Evolutionary conservation across 345 rosid species (phyloP).

Genomic region (Trapa incisa): DNA sequence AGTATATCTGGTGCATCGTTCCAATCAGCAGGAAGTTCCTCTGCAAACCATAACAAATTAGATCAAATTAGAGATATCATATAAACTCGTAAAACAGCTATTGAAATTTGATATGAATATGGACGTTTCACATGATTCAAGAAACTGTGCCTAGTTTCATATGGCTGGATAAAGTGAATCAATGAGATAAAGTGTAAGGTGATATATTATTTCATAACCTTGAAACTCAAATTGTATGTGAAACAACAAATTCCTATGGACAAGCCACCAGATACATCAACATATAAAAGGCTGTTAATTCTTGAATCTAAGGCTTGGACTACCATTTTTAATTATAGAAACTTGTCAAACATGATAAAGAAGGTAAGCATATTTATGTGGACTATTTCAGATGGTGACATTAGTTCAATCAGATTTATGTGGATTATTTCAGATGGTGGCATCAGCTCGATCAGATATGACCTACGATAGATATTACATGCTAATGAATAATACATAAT

Average conservation of each 20-base stretch:
- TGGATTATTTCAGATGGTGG: background rate
- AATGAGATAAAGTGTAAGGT: no score
- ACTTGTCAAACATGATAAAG: background rate
- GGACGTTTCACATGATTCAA: background rate
- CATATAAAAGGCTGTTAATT: background rate
- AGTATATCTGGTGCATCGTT: constrained; percentile 42
- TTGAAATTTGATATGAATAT: background rate
- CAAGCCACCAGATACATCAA: background rate
- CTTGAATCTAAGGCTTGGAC: background rate
- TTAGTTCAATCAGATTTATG: no score
- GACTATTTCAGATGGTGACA: no score
- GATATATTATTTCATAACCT: background rate
- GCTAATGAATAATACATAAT: background rate
- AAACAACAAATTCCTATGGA: background rate
- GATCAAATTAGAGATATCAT: background rate
- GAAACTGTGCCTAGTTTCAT: background rate
- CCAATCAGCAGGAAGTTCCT: constrained; percentile 65
- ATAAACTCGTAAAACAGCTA: background rate
- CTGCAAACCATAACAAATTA: constrained; percentile 24
- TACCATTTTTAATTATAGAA: background rate
- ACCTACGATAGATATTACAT: background rate
- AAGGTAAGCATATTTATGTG: background rate
- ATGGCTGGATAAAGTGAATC: no score
- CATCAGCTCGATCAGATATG: background rate
- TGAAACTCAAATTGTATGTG: background rate